Evolutionary conservation across 352 stramenopile genomes (phyloP), one percentile per base, ranked within the genome.

Genomic region (Pythium sukuiense): DNA sequence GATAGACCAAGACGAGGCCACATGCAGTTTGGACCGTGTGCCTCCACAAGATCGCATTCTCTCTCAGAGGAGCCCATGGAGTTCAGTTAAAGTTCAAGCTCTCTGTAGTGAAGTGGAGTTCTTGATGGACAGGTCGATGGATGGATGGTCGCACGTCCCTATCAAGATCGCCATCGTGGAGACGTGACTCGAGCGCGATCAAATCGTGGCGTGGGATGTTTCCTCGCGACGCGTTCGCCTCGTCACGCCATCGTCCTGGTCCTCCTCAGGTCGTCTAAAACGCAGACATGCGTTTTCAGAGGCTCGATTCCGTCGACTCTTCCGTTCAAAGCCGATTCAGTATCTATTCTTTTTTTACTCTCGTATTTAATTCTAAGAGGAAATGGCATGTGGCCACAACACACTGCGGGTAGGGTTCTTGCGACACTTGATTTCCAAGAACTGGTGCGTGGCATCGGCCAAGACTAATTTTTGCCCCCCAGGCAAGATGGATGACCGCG

Each of bases 301-400:
- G 52, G 50, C 59, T 66, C 20, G 5, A 11, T 12, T 39, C 29
- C 11, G 49, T 6, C 29, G 2, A 12, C 26, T 20, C 39, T 35
- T 39, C 14, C 12, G 5, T 37, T 14, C 20, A 3, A 13, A 18
- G 6, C 18, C 26, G 1, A 16, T 9, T 29, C 14, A 30, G 39
- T 30, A 50, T 30, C 7, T 52, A 59, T 59, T 71, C 65, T 59
- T 66, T 71, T 71, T 71, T 66, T 71, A 18, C 18, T n/a, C 12
- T 16, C 5, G 13, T 53, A 49, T 59, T 65, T 35, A 30, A 57
- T 64, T 70, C 45, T 58, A 14, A 48, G 62, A 65, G 63, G 49
- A 41, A 6, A n/a, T 61, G 52, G 52, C 41, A 55, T 55, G 5
- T 43, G 35, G 35, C 35, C 35, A 16, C 35, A 43, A 4, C 35